Evolutionary conservation across 2,329 filamentous ascomycete genomes (phyloP).

Genomic region (Cercospora zeae-maydis): DNA sequence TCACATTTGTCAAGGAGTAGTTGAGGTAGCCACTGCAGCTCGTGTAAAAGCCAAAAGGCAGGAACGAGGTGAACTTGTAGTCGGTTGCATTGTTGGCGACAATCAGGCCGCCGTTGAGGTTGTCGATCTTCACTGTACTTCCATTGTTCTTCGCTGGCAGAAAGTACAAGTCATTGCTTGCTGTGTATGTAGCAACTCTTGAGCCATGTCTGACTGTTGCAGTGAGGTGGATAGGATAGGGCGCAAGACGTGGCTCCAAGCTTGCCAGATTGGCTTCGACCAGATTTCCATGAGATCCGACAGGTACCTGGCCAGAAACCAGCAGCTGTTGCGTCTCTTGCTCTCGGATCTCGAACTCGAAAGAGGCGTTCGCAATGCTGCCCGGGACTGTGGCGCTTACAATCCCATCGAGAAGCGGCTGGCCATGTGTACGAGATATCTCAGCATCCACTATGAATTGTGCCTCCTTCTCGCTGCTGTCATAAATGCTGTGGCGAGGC

Average conservation of each 20-base stretch:
- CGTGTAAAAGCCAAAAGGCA: slow-evolving; percentile 49
- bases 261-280: slow-evolving; percentile 38
- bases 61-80: slow-evolving; percentile 38
- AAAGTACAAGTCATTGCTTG: slow-evolving; percentile 40
- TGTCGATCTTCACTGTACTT: slow-evolving; percentile 48
- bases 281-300: slow-evolving; percentile 39
- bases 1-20: slow-evolving; percentile 38
- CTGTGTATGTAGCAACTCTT: slow-evolving; percentile 36
- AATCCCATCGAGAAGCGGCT: slow-evolving; percentile 26
- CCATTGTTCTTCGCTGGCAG: slow-evolving; percentile 45
- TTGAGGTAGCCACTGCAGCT: slow-evolving; percentile 37
- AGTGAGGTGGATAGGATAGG: slow-evolving; percentile 41
- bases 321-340: slow-evolving; percentile 14
- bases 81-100: slow-evolving; percentile 39
- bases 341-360: background rate
- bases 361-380: background rate
- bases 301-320: background rate
- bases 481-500: slow-evolving; percentile 49
- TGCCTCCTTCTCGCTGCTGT: slow-evolving; percentile 40
- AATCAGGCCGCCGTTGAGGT: slow-evolving; percentile 46
- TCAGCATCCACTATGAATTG: slow-evolving; percentile 45
- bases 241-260: slow-evolving; percentile 25
- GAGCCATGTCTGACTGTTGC: slow-evolving; percentile 16
- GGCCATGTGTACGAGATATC: slow-evolving; percentile 41
- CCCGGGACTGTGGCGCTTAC: background rate